A percentile compares a stretch with the other conserved stretches of the same genome.
Evolutionary conservation across 2,329 filamentous ascomycete genomes (phyloP).

Genomic region (Monilinia aucupariae): DNA sequence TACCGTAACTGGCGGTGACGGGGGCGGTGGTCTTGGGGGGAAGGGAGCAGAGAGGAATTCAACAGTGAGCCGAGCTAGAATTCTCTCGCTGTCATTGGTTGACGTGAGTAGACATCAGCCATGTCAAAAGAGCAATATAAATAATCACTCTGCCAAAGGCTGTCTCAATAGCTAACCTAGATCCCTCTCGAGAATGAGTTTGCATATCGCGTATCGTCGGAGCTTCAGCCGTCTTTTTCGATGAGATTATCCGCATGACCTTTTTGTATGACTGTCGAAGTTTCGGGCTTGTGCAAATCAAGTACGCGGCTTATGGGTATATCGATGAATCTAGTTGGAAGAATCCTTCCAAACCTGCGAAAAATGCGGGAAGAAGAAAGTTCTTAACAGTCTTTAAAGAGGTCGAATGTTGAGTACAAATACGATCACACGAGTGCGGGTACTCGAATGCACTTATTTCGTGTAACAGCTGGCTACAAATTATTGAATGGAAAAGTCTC

Average conservation of each 20-base stretch:
- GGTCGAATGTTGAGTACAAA: conserved; percentile 1
- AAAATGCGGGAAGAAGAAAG: neutral
- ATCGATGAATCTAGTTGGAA: neutral
- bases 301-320: neutral
- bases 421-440: conserved; percentile 5
- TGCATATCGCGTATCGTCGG: conserved; percentile 5
- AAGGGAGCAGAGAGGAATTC: neutral
- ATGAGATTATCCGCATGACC: conserved; percentile 11
- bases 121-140: too few relatives aligned
- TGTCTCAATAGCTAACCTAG: neutral
- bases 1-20: neutral
- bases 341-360: neutral
- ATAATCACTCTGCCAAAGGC: neutral
- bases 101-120: neutral
- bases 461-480: neutral
- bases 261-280: neutral
- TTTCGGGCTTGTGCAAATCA: neutral
- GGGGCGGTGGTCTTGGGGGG: neutral
- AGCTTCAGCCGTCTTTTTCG: neutral
- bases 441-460: neutral
- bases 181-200: neutral
- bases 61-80: neutral
- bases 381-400: neutral
- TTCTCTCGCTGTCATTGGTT: neutral
- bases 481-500: neutral